phyloP scores from a whole-genome alignment of 1,139 yeast species.

The Sugiyamaella neomexicana region DNA sequence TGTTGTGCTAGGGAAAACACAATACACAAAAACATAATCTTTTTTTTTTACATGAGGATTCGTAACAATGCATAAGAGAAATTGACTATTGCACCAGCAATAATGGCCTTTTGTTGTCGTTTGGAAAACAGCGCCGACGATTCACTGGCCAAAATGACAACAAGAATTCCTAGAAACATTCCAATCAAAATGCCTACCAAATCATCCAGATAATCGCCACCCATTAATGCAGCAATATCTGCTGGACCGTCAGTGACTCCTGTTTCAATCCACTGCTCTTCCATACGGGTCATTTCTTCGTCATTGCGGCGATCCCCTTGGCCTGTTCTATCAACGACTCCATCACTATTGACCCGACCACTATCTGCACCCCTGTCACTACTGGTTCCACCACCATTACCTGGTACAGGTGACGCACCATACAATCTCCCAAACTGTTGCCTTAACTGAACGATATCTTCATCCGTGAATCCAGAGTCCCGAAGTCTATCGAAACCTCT shows the following conservation, averaged over 20 bases:
- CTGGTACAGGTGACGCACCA: slow-evolving; percentile 45
- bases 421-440: slow-evolving; percentile 71
- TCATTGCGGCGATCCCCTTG: slow-evolving; percentile 33
- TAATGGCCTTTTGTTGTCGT: slow-evolving; percentile 38
- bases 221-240: slow-evolving; percentile 27
- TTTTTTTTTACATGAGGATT: slow-evolving; percentile 22
- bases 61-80: slow-evolving; percentile 39
- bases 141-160: slow-evolving; percentile 34
- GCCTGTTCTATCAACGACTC: slow-evolving; percentile 35
- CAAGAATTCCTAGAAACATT: slow-evolving; percentile 42
- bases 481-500: slow-evolving; percentile 83
- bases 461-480: slow-evolving; percentile 77
- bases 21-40: too few relatives aligned
- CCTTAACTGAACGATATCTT: slow-evolving; percentile 70
- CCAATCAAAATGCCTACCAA: slow-evolving; percentile 41
- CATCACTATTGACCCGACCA: slow-evolving; percentile 28
- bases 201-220: slow-evolving; percentile 41
- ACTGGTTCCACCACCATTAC: background rate
- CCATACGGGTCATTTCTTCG: slow-evolving; percentile 51
- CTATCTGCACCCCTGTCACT: background rate
- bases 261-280: slow-evolving; percentile 89
- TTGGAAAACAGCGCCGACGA: slow-evolving; percentile 34
- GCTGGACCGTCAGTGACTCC: slow-evolving; percentile 52
- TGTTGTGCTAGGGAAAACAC: background rate
- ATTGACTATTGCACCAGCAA: slow-evolving; percentile 40